Evolutionary conservation across 495 filamentous ascomycete genomes (phyloP), one percentile per base, ranked within the genome.

Genomic region (Umbilicaria muhlenbergii): DNA sequence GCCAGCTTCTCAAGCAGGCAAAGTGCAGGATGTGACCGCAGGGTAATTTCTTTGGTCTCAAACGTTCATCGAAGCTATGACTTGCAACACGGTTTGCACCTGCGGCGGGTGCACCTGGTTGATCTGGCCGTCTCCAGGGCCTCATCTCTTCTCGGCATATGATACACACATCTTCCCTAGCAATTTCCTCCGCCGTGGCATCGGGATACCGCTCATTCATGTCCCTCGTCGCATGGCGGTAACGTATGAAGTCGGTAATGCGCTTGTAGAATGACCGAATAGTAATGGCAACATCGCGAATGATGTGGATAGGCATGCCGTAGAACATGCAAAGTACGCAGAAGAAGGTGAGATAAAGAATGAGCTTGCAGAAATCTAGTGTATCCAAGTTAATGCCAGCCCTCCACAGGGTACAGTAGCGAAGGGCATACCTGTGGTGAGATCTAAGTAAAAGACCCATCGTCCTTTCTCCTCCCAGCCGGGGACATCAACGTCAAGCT

Each of bases 141-240:
- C 73, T 73, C 92, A 98, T 96, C 40, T 93, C 86, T 58, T 96
- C 92, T 45, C 91, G 77, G 62, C 91, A 98, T 44, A 98, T 94
- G 56, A 98, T 98, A 56, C 91, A 98, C 11, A 89, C 89, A 51
- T 93, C 81, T 52, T 94, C 89, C 38, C 83, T 70, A 15, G 64
- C 65, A 15, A 96, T 70, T 46, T 98, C 91, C 46, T 94, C 87
- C 6, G 74, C 67, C 5, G 83, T 94, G 12, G 91, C 91, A 59
- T 98, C 92, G 18, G 86, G 82, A 55, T 95, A 96, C 51, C 81
- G 73, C 37, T 77, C 74, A 53, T 87, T 83, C 89, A 98, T 96
- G 54, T 95, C 81, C 39, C 78, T 70, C 0, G 91, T 81, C 10
- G 92, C 91, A 50, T 85, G 81, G 24, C 87, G 76, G 54, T 95